These are phyloP conservation scores for Inonotus hispidus DNA, from an alignment of 1,284 basidiomycete genomes.

Conservation along the genomic window DNA sequence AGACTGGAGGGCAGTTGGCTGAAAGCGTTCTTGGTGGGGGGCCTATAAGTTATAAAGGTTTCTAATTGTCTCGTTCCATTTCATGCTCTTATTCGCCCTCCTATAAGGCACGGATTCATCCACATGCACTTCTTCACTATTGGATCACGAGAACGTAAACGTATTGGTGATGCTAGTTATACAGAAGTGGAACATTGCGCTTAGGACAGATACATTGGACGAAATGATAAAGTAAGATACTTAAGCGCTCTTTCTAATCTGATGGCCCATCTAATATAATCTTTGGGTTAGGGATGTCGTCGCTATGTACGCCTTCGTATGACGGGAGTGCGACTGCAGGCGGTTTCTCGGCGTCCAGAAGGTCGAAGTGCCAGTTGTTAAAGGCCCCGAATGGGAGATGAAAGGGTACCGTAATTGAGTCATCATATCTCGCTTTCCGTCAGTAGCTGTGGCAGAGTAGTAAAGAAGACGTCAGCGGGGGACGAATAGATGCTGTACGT, in stretches of 20 bases:
- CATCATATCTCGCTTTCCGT: slow-evolving; percentile 84
- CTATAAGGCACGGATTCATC: no score
- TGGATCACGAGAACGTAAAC: neutral
- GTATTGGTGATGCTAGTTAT: neutral
- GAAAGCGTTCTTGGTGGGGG: no score
- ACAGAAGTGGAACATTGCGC: neutral
- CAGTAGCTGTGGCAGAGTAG: slow-evolving; percentile 52
- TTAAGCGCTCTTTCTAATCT: neutral
- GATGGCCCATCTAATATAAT: neutral
- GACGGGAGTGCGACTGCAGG: no score
- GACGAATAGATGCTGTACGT: neutral
- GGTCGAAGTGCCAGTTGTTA: neutral
- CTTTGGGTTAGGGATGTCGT: neutral
- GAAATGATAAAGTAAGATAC: neutral
- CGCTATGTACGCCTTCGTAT: no score
- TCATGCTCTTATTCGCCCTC: no score
- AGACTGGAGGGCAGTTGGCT: neutral
- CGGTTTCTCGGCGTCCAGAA: neutral
- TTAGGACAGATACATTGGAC: neutral
- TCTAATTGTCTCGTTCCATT: no score
- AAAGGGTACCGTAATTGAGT: neutral
- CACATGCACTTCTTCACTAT: no score
- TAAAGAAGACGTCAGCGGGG: neutral
- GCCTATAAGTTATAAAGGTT: no score
- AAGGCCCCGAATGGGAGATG: no score